Base-by-base conservation (phyloP, 2,329 filamentous ascomycete genomes). In the Tolypocladium ophioglossoides region DNA sequence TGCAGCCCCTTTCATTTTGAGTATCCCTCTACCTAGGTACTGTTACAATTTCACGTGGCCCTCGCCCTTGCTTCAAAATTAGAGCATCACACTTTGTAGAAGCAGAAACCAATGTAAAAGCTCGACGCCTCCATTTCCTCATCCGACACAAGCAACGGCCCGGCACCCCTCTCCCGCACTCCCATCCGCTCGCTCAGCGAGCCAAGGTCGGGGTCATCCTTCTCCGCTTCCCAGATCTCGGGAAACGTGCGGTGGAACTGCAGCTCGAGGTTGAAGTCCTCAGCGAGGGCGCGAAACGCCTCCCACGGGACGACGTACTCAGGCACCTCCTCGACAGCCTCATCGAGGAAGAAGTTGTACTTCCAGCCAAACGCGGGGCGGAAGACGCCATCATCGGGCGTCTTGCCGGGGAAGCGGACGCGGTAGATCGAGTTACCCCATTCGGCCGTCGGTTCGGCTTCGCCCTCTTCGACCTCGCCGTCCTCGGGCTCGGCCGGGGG, bases 291-390 rank as follows among this genome's bases (percentile, higher is more conserved):
- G 72, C 94, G 89, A 74, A 99, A 97, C 1, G 91, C 91, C 68
- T 96, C 91, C 92, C 94, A 99, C 0, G 94, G 94, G 1, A 99
- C 94, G 1, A 99, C 92, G 67, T 96, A 99, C 73, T 99, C 94
- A 2, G 94, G 92, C 9, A 96, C 89, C 66, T 91, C 89, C 68
- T 97, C 92, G 22, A 99, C 94, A 0, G 94, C 94, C 72, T 99
- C 94, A 64, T 94, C 86, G 54, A 99, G 83, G 70, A 91, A 95
- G 75, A 96, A 99, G 66, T 84, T 95, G 74, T 99, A 99, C 70
- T 94, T 96, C 91, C 94, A 97, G 51, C 92, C 94, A 67, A 91
- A 97, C 0, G 94, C 90, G 6, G 94, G 94, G 6, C 94, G 85
- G 74, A 99, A 99, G 35, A 94, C 79, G 52, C 94, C 94, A 67